Evolutionary conservation across 352 stramenopile species (phyloP), one percentile per base, ranked within the genome.

Genomic region (Phytophthora megakarya): DNA sequence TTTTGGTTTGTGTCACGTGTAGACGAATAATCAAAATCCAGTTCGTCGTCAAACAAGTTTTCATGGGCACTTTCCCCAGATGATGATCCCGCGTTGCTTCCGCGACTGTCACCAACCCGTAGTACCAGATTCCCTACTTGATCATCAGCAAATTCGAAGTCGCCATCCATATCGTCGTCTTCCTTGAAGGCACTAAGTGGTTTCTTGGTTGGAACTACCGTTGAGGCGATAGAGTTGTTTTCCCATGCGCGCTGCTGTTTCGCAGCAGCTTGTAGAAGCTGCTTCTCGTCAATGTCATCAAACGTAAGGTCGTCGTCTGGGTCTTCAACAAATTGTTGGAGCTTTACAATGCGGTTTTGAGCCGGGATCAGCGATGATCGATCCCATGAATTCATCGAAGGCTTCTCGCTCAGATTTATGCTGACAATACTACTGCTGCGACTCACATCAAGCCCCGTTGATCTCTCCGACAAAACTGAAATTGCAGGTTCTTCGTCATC

Each of bases 21-120:
- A 32, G 75, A 89, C 5, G 77, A 84, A 39, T 90, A 92, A 39
- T 94, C 86, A 25, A 94, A 94, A 48, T 92, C 86, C 23, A 94
- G 45, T 50, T 92, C 84, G 22, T 93, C 86, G n/a, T 92, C 85
- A 56, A 94, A 94, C 13, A 90, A 54, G 23, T 82, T 77, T 5
- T 93, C 84, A 7, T 77, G 73, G 2, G 73, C 69, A 56, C 70
- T 84, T 3, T 68, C 79, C 5, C 44, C 60, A 25, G 66, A 70
- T 32, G 64, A 75, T 5, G 61, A 70, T 38, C 42, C 58, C 18
- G 16, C 46, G 35, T 65, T 64, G 49, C 55, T 60, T n/a, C 48
- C 53, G 23, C 53, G 65, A 53, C 56, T 63, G 40, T 52, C 53
- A 13, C 47, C 42, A 33, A 61, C 30, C 13, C 50, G 70, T 43